A percentile compares a stretch with the other conserved stretches of the same genome.
phyloP scores from a whole-genome alignment of 306 rosid species.

The Betula pendula region DNA sequence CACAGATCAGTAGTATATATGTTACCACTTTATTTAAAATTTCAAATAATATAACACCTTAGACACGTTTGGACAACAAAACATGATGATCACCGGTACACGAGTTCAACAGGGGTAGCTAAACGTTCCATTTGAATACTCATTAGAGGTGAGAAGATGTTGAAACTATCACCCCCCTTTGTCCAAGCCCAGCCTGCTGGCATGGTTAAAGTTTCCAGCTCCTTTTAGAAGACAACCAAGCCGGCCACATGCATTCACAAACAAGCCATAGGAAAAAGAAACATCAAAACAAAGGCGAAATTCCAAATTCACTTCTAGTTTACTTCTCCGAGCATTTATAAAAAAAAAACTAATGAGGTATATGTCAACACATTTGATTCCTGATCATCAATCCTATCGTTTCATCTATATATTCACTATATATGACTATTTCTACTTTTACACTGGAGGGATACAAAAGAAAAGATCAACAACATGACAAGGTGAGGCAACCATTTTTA shows the following conservation, averaged over 20 bases:
- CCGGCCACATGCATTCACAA: background rate
- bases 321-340: constrained; percentile 12
- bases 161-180: too few relatives aligned
- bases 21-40: too few relatives aligned
- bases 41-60: too few relatives aligned
- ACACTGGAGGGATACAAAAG: constrained; percentile 33
- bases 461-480: constrained; percentile 32
- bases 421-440: constrained; percentile 45
- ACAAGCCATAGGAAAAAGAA: background rate
- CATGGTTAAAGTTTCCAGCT: too few relatives aligned
- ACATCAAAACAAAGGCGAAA: background rate
- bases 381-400: constrained; percentile 39
- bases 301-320: constrained; percentile 9
- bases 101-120: too few relatives aligned
- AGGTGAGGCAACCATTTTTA: constrained; percentile 27
- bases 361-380: constrained; percentile 25
- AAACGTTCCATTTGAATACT: too few relatives aligned
- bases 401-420: constrained; percentile 45
- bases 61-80: too few relatives aligned
- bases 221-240: background rate
- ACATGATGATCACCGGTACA: too few relatives aligned
- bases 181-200: too few relatives aligned
- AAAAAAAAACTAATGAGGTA: constrained; percentile 13
- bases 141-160: too few relatives aligned
- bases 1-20: too few relatives aligned